A percentile compares a stretch with the other conserved stretches of the same genome.
Evolutionary conservation across 2,329 filamentous ascomycete genomes (phyloP).

Genomic region (Leptographium radiaticola): DNA sequence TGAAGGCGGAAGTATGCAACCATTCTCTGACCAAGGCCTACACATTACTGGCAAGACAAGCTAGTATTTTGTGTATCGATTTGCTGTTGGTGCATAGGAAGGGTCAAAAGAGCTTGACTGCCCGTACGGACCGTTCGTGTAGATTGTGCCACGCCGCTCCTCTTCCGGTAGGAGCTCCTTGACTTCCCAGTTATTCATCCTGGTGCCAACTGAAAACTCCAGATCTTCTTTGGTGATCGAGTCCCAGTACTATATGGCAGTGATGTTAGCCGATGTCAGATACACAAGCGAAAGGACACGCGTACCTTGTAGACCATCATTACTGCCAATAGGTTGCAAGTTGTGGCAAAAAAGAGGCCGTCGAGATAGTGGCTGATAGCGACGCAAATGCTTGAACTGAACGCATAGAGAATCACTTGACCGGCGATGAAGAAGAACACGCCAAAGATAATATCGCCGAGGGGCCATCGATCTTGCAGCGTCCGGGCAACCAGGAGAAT

Average conservation of each 20-base stretch:
- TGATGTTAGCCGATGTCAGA: not conserved
- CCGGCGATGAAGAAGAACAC: slow-evolving; percentile 84
- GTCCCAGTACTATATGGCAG: slow-evolving; percentile 74
- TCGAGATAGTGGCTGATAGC: slow-evolving; percentile 85
- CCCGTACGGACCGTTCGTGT: slow-evolving; percentile 53
- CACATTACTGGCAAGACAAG: too few species aligned
- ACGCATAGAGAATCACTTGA: slow-evolving; percentile 84
- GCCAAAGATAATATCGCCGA: slow-evolving; percentile 84
- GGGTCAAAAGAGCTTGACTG: slow-evolving; percentile 42
- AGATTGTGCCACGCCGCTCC: slow-evolving; percentile 60
- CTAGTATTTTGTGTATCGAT: slow-evolving; percentile 34
- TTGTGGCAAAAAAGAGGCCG: slow-evolving; percentile 84
- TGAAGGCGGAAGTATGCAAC: not conserved
- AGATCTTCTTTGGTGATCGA: slow-evolving; percentile 97
- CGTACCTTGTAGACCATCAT: slow-evolving; percentile 99
- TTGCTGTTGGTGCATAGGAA: slow-evolving; percentile 30
- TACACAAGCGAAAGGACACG: slow-evolving; percentile 1
- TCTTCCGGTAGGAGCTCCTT: slow-evolving; percentile 81
- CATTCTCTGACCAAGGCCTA: not conserved
- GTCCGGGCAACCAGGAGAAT: slow-evolving; percentile 79
- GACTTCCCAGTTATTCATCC: slow-evolving; percentile 96
- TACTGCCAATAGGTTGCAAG: slow-evolving; percentile 84
- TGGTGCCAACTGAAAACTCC: slow-evolving; percentile 91
- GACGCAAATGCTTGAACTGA: slow-evolving; percentile 74
- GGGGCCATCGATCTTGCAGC: slow-evolving; percentile 86